These are phyloP conservation scores for Lolium multiflorum DNA, from an alignment of 176 grass and related monocot genomes.

Conservation along the genomic window DNA sequence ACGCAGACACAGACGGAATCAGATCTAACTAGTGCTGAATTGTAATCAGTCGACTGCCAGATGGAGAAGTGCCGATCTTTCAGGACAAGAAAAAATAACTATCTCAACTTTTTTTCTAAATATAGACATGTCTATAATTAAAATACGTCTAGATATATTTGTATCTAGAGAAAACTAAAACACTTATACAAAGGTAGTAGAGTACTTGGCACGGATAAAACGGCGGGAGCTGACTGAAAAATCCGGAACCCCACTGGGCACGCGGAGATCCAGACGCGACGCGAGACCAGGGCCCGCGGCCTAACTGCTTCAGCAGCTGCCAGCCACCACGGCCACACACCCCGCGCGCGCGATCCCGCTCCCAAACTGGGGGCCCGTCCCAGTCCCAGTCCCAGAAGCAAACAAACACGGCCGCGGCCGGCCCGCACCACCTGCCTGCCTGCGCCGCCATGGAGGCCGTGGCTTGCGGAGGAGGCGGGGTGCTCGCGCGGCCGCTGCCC, in stretches of 20 bases:
- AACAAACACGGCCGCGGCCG: neutral
- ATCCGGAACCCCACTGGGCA: constrained; percentile 7
- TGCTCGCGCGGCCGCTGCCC: constrained; percentile 25
- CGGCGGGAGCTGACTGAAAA: constrained; percentile 9
- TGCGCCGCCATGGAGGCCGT: constrained; percentile 34
- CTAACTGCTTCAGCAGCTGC: constrained; percentile 8
- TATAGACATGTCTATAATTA: too few species aligned
- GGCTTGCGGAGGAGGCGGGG: constrained; percentile 38
- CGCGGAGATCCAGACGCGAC: constrained; percentile 40
- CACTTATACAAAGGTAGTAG: too few species aligned
- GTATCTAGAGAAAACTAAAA: too few species aligned
- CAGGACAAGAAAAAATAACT: too few species aligned
- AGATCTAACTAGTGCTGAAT: too few species aligned
- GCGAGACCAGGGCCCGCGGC: constrained; percentile 34
- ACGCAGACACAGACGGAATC: too few species aligned
- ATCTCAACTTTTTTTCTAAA: too few species aligned
- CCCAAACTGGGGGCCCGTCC: neutral
- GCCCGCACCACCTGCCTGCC: neutral
- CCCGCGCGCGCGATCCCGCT: constrained; percentile 21
- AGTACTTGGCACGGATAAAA: constrained; percentile 20
- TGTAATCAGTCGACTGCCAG: too few species aligned
- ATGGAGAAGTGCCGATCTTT: too few species aligned
- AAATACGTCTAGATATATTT: too few species aligned
- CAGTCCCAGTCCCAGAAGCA: neutral
- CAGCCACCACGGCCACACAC: constrained; percentile 37